Evolutionary conservation across 805 yeast genomes (phyloP), one percentile per base, ranked within the genome.

Genomic region (Candida insectorum): DNA sequence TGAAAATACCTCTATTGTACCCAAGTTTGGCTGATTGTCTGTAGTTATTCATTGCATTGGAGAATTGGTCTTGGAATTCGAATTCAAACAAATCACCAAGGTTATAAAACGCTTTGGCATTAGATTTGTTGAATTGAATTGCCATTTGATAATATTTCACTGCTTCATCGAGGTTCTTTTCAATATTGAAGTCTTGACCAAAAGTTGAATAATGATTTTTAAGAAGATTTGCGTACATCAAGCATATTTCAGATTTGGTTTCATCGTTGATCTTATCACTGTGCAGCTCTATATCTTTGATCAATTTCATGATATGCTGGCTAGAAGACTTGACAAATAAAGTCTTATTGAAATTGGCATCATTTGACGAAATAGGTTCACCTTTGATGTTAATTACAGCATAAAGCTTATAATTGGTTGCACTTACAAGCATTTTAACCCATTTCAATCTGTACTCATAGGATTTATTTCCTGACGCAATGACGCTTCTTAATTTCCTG

Each of bases 381-480:
- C 73, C 73, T 45, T 60, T 62, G 37, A 67, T 63, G 45, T 62
- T 65, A 34, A 67, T 56, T 39, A 60, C 65, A n/a, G 63, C 52
- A 40, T 59, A 65, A 13, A 67, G 49, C 43, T 57, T 54, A 44
- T 48, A 58, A 41, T 64, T 65, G 19, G 62, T 56, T 10, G 72
- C 69, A 12, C 47, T 42, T 14, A 67, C 54, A 43, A 67, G 51
- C 67, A 60, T 62, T 37, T 63, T 61, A 31, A 62, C 57, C 73
- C 73, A 67, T 39, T 60, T 52, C 31, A 66, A 50, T 22, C 73
- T 45, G 44, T 51, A 66, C 39, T 65, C 71, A 22, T 53, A 48
- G 1, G 70, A 49, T 44, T 67, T 67, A 38, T 64, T 64, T 9
- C 73, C 72, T 2, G 63, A 45, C 1, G 71, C 62, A 29, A 67